These are phyloP conservation scores for Diutina rugosa DNA, from an alignment of 1,139 yeast species.

Conservation along the genomic window DNA sequence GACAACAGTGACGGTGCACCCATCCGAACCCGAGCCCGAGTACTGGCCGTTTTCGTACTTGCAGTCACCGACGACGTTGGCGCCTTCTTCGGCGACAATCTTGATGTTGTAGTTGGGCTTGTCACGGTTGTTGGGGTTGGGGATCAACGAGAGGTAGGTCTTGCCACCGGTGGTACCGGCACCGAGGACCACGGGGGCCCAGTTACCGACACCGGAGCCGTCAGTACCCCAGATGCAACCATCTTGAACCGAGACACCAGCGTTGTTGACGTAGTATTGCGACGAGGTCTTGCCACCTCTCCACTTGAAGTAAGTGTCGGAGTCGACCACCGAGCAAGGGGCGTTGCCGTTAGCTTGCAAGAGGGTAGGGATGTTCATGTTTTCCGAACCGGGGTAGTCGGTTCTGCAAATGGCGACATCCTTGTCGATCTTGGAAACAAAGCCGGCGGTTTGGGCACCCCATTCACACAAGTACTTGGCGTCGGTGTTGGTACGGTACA, in stretches of 20 bases:
- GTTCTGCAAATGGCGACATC: slow-evolving; percentile 89
- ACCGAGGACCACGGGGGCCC: slow-evolving; percentile 96
- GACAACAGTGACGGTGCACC: slow-evolving; percentile 90
- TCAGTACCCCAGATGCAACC: slow-evolving; percentile 90
- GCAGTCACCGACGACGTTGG: slow-evolving; percentile 65
- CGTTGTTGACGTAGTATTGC: slow-evolving; percentile 94
- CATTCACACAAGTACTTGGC: slow-evolving; percentile 64
- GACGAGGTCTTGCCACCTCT: slow-evolving; percentile 74
- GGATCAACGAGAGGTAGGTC: slow-evolving; percentile 82
- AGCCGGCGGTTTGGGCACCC: slow-evolving; percentile 63
- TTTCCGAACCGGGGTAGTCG: slow-evolving; percentile 98
- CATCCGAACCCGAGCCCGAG: slow-evolving; percentile 58
- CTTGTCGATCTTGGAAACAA: slow-evolving; percentile 48
- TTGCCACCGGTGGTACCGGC: slow-evolving; percentile 74
- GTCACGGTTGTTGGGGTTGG: slow-evolving; percentile 79
- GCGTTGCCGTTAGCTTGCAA: slow-evolving; percentile 54
- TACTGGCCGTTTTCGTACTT: slow-evolving; percentile 66
- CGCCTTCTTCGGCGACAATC: slow-evolving; percentile 48
- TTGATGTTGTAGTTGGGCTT: slow-evolving; percentile 78
- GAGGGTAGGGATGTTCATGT: slow-evolving; percentile 88
- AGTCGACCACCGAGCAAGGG: slow-evolving; percentile 71
- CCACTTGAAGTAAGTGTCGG: slow-evolving; percentile 71
- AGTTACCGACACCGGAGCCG: slow-evolving; percentile 83
- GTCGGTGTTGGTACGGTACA: slow-evolving; percentile 63
- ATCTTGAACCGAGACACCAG: slow-evolving; percentile 78